Conservation (phyloP, 2,329 filamentous ascomycete genomes). For the Paraconiothyrium brasiliense region DNA sequence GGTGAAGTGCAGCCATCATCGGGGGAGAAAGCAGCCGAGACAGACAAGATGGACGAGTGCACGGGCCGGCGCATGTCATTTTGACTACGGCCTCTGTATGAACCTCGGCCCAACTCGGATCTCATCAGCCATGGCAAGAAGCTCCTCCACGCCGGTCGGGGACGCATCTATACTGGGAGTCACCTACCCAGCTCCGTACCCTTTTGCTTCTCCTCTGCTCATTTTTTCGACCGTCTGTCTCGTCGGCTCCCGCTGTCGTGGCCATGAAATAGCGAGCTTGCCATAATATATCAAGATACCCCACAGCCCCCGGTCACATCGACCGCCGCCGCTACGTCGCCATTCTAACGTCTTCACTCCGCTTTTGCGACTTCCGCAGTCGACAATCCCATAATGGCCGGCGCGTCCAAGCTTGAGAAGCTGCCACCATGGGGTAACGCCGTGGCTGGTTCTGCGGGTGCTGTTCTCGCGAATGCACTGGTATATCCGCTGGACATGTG, state of each 20-base stretch:
- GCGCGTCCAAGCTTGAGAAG: constrained; percentile 69
- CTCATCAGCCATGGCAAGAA: constrained; percentile 41
- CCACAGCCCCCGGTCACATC: constrained; percentile 28
- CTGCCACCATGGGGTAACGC: constrained; percentile 94
- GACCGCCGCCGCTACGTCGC: constrained; percentile 22
- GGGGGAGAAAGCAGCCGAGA: not conserved
- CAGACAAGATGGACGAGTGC: constrained; percentile 2
- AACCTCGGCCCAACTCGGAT: constrained; percentile 45
- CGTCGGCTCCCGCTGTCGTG: constrained; percentile 5
- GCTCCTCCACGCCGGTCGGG: constrained; percentile 31
- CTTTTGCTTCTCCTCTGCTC: constrained; percentile 20
- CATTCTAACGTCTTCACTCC: constrained; percentile 13
- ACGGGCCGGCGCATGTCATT: constrained; percentile 11
- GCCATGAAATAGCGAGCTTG: constrained; percentile 36
- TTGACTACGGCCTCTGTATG: constrained; percentile 23
- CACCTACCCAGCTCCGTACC: constrained; percentile 24
- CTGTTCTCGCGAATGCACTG: constrained; percentile 91
- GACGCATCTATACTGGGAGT: constrained; percentile 16
- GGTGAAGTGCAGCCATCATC: not conserved
- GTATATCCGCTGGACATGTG: constrained; percentile 98
- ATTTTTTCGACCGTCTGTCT: not conserved
- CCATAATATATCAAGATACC: constrained; percentile 22
- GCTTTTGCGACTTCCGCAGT: constrained; percentile 8
- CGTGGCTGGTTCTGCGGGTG: constrained; percentile 89
- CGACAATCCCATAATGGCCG: constrained; percentile 55